Base-by-base conservation (phyloP, 768 basidiomycete species). In the Nidularia sp. region DNA sequence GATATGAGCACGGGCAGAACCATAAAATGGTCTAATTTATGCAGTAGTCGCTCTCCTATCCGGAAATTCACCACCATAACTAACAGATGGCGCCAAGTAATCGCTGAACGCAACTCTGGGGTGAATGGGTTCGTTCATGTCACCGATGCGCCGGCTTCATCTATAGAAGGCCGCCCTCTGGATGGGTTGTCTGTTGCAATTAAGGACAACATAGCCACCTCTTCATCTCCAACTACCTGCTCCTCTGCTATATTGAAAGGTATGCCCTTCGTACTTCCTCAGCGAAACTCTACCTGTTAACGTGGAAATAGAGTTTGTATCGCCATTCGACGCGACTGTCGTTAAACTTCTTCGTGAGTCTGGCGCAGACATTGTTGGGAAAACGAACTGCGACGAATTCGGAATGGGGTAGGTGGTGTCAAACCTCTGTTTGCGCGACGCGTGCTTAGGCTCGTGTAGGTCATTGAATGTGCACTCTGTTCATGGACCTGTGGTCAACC, bases 371-470 rank as follows among this genome's bases (percentile, higher is more conserved):
- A 77, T 98, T 8, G 62, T 88, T 1, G 96, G 93, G 1, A 97
- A 97, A 70, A 86, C 94, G 0, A 95, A 96, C 63, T 92, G 93
- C 66, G 96, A 99, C 64, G 95, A 98, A 68, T 98, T 98, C 68
- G 96, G 96, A 1, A 98, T 98, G 96, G 96, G 96, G 88, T 94
- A 53, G 12, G 10, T 46, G 31, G 31, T 5, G 39, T 33, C 6
- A 3, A 33, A 50, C 18, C 51, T 34, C 32, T 45, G 8, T 36
- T 5, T 41, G 29, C 13, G 13, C 18, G 47, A 13, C 15, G 43
- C n/a, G 33, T 7, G 34, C 34, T 6, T 12, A 6, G 36, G 52
- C 36, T 34, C 50, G 34, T 57, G 39, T 55, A 92, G 89, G 13
- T 98, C 93, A 2, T 70, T 89, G 55, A 95, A 93, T 63, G 66